Evolutionary conservation across 306 rosid genomes (phyloP), one percentile per base, ranked within the genome.

Genomic region (Ormosia semicastrata): DNA sequence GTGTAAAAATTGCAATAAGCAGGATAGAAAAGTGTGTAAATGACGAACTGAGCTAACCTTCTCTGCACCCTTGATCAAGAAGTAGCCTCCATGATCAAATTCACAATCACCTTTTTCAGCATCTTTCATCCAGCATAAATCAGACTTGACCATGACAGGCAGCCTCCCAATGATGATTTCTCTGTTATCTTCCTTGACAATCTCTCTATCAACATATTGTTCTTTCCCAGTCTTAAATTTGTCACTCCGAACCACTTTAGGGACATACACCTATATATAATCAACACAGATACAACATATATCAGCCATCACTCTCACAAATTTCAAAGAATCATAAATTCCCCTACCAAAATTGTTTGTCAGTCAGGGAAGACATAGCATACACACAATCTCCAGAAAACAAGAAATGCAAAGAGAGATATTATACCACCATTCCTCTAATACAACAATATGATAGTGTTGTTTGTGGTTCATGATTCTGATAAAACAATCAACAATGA

Each of bases 71-170:
- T 95, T 93, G 52, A 95, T 85, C 43, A 93, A 62, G 78, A 95
- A 95, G 77, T 95, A 95, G 46, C 99, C 99, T 69, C 99, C 99
- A 54, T 85, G 90, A 71, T 95, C 99, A 83, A 89, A 92, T 43
- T 95, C 98, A 73, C 97, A 93, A 68, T 95, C 98, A 69, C 81
- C 86, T 79, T 91, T 93, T 69, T 92, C 91, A 0, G 43, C 90
- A 6, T 54, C 97, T 71, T 89, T 95, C 98, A 86, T 90, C 94
- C 96, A 92, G 68, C 99, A 95, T 11, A 95, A 73, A 84, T 95
- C 90, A 52, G 99, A 93, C 83, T 82, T 95, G 37, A 95, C 98
- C 99, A 95, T 95, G 36, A 95, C 95, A 63, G 99, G 98, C 76
- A 95, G 59, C 63, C 92, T 91, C 37, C 99, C 99, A 29, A 93